These are phyloP conservation scores for Osmanthus fragrans DNA, from an alignment of 257 asterid genomes.

Conservation along the genomic window DNA sequence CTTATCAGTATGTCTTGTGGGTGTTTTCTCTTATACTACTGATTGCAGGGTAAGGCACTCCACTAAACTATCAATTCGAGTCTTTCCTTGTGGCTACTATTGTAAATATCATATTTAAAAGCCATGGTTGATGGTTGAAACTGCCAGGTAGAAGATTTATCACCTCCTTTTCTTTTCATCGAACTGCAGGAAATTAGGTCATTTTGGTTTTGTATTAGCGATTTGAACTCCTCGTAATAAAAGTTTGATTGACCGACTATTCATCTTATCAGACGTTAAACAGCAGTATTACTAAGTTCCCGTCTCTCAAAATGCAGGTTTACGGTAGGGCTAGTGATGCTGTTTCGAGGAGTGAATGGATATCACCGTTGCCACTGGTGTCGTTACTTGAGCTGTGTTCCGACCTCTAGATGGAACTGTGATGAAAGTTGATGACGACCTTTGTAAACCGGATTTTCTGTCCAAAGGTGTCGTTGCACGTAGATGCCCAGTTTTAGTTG, in stretches of 20 bases:
- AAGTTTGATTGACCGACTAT: neutral
- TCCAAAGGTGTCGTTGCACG: neutral
- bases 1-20: conserved; percentile 65
- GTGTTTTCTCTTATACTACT: conserved; percentile 55
- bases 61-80: neutral
- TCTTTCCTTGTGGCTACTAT: neutral
- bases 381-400: conserved; percentile 69
- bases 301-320: conserved; percentile 46
- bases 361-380: conserved; percentile 84
- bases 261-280: neutral
- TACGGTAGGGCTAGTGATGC: conserved; percentile 60
- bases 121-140: neutral
- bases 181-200: neutral
- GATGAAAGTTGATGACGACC: conserved; percentile 24
- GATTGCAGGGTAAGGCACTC: conserved; percentile 58
- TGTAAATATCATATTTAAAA: neutral
- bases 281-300: neutral
- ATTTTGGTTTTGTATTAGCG: neutral
- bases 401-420: conserved; percentile 80
- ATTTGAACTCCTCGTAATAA: neutral
- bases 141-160: neutral
- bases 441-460: neutral
- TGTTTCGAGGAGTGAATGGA: conserved; percentile 73
- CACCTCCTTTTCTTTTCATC: neutral
- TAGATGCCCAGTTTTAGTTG: conserved; percentile 23